Evolutionary conservation across 2,329 filamentous ascomycete species (phyloP).

Genomic region (Cryphonectria naterciae): DNA sequence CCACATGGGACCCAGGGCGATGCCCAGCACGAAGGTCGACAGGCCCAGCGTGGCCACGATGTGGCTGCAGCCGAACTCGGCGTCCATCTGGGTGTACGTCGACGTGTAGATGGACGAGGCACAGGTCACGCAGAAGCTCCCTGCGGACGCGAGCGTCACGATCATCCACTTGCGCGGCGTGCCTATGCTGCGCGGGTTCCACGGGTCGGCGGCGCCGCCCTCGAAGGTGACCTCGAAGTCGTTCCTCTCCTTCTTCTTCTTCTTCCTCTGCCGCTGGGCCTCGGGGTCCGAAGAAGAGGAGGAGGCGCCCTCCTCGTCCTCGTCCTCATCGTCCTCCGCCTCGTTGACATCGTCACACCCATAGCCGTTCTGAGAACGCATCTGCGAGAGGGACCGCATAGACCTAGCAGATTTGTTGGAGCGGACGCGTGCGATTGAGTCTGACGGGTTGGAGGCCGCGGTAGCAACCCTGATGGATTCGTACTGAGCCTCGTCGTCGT

Average conservation of each 20-base stretch:
- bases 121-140: slow-evolving; percentile 85
- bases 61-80: slow-evolving; percentile 72
- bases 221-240: slow-evolving; percentile 78
- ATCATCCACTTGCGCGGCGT: slow-evolving; percentile 77
- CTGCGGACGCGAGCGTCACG: slow-evolving; percentile 71
- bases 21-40: slow-evolving; percentile 80
- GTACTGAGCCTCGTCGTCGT: slow-evolving; percentile 27
- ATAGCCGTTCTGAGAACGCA: slow-evolving; percentile 51
- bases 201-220: slow-evolving; percentile 66
- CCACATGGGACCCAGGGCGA: slow-evolving; percentile 65
- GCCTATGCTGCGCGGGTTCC: slow-evolving; percentile 73
- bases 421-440: slow-evolving; percentile 21
- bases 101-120: slow-evolving; percentile 87
- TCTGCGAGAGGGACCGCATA: slow-evolving; percentile 35
- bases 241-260: slow-evolving; percentile 33
- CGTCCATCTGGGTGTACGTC: slow-evolving; percentile 76
- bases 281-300: slow-evolving; percentile 11
- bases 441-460: slow-evolving; percentile 13
- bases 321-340: slow-evolving; percentile 23
- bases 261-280: slow-evolving; percentile 22
- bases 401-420: slow-evolving; percentile 17
- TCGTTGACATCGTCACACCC: slow-evolving; percentile 41
- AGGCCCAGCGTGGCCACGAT: slow-evolving; percentile 80
- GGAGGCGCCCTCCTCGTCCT: slow-evolving; percentile 8
- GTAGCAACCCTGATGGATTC: slow-evolving; percentile 35